These are phyloP conservation scores for Viola odorata DNA, from an alignment of 345 rosid species.

Conservation along the genomic window DNA sequence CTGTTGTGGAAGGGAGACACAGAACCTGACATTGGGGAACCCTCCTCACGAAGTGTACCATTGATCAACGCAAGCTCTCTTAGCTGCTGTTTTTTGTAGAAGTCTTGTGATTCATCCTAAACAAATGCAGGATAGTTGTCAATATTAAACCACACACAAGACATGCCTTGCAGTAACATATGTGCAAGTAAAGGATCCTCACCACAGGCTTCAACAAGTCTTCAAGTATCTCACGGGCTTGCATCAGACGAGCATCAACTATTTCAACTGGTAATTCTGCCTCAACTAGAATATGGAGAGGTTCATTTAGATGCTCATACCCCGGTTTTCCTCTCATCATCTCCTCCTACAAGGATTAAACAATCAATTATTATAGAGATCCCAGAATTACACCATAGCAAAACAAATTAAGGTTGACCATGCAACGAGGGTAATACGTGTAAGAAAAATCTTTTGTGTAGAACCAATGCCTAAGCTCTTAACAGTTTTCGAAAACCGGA, in stretches of 20 bases:
- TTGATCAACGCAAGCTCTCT: conserved; percentile 94
- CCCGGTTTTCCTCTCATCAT: conserved; percentile 96
- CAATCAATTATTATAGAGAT: background rate
- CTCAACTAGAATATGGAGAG: conserved; percentile 89
- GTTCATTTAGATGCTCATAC: conserved; percentile 91
- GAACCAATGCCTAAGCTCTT: too few relatives aligned
- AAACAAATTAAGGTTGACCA: too few relatives aligned
- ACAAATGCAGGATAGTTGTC: background rate
- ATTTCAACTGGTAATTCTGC: conserved; percentile 91
- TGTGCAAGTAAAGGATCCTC: conserved; percentile 10
- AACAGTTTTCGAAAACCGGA: too few relatives aligned
- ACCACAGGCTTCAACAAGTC: conserved; percentile 93
- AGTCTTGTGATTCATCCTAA: conserved; percentile 92
- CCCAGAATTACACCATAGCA: background rate
- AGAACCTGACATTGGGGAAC: conserved; percentile 91
- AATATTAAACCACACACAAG: background rate
- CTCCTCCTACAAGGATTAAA: conserved; percentile 59
- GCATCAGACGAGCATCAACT: conserved; percentile 81
- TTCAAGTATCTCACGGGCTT: conserved; percentile 89
- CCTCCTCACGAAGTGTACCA: conserved; percentile 85
- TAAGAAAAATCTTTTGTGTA: too few relatives aligned
- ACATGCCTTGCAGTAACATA: background rate
- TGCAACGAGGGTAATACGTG: too few relatives aligned
- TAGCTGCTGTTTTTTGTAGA: conserved; percentile 93
- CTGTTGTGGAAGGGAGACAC: conserved; percentile 80